phyloP scores from a whole-genome alignment of 805 yeast genomes.

The Isabelozyma rhagii region DNA sequence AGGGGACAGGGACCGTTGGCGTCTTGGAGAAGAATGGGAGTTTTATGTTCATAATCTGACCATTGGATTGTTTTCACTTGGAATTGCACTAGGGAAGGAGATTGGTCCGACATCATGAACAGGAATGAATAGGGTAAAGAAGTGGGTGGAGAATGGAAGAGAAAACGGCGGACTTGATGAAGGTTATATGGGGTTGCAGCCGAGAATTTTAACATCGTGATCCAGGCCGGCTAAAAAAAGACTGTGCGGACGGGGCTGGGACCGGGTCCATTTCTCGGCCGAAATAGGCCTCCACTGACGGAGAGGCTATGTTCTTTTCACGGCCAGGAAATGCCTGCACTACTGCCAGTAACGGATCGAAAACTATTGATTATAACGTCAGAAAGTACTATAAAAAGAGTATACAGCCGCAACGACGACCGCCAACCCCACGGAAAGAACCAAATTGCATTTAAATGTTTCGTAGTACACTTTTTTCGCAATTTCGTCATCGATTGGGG shows the following conservation, averaged over 20 bases:
- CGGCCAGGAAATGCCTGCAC: too few relatives aligned
- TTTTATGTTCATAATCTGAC: conserved; percentile 34
- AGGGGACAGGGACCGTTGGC: conserved; percentile 87
- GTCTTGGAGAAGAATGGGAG: conserved; percentile 71
- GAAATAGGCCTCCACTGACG: too few relatives aligned
- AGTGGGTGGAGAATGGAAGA: not conserved
- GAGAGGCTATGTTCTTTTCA: too few relatives aligned
- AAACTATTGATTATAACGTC: not conserved
- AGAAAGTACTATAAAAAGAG: not conserved
- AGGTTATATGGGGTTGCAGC: too few relatives aligned
- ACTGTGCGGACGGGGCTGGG: too few relatives aligned
- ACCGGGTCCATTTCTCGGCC: too few relatives aligned
- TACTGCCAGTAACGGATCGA: too few relatives aligned
- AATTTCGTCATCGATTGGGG: conserved; percentile 36
- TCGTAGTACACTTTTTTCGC: conserved; percentile 16
- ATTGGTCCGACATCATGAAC: not conserved
- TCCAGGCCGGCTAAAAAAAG: too few relatives aligned
- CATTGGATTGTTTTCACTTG: conserved; percentile 25
- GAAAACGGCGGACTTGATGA: not conserved
- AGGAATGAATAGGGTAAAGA: not conserved
- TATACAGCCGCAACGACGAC: not conserved
- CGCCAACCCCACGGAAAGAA: conserved; percentile 2
- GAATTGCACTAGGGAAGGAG: not conserved
- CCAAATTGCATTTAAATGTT: conserved; percentile 7
- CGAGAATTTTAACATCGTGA: too few relatives aligned